phyloP scores from a whole-genome alignment of 169 alveolate genomes.

The Condylostoma magnum region DNA sequence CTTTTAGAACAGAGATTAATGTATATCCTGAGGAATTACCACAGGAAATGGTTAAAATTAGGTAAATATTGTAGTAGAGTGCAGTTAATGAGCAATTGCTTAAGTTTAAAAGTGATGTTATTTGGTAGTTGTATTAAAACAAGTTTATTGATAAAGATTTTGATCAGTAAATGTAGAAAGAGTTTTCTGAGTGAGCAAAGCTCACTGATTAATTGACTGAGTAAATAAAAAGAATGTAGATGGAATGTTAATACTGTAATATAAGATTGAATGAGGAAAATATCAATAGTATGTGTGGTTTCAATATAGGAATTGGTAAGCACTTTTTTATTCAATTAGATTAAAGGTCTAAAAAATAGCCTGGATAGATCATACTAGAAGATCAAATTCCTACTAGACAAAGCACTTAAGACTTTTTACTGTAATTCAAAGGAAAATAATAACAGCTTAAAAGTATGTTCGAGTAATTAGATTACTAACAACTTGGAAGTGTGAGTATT shows the following conservation, averaged over 20 bases:
- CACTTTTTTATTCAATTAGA: too few species aligned
- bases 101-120: constrained; percentile 7
- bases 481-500: too few species aligned
- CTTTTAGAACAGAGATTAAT: constrained; percentile 1
- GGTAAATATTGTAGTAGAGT: neutral
- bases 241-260: constrained; percentile 19
- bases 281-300: constrained; percentile 16
- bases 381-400: too few species aligned
- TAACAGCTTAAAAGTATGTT: too few species aligned
- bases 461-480: too few species aligned
- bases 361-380: too few species aligned
- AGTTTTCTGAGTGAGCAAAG: constrained; percentile 26
- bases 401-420: too few species aligned
- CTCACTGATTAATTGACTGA: constrained; percentile 24
- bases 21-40: constrained; percentile 11
- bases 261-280: neutral
- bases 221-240: neutral
- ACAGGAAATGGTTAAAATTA: neutral
- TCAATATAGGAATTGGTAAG: too few species aligned
- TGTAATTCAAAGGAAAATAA: too few species aligned
- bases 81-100: neutral
- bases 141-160: neutral
- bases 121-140: constrained; percentile 12
- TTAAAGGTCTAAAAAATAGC: too few species aligned
- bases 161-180: neutral